Base-by-base conservation (phyloP, 805 yeast species). In the Pichia exigua region DNA sequence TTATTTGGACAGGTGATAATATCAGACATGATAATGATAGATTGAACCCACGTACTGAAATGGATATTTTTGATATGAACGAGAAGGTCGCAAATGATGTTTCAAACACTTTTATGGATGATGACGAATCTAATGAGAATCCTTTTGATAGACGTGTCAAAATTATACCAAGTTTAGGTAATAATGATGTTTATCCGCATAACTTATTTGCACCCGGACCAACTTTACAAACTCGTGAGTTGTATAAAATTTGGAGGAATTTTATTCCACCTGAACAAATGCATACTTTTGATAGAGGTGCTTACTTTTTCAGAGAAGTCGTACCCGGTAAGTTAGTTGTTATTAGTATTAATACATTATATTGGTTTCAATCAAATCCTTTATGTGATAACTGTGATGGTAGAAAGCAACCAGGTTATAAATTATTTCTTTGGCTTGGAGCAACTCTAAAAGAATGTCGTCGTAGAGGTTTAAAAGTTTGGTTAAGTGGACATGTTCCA, bases 1-100 rank as follows among this genome's bases (percentile, higher is more conserved):
- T 88, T 13, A 77, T 88, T 15, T 88, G 96, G 96, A 87, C 96
- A 0, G 96, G 96, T 32, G 96, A 88, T 67, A 88, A 87, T 60
- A 79, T 86, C 45, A 74, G 95, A 51, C 96, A 87, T 65, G 95
- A 87, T 65, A 85, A 83, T 60, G 96, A 87, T 67, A 72, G 95
- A 62, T 63, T 65, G 21, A 68, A 70, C 60, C 96, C 96, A 2
- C 77, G 96, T 70, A 79, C 87, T 1, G 95, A 87, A 61, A 61
- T 62, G 52, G 79, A 82, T 51, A 88, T 88, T 45, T 79, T 87
- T 55, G 83, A 82, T 13, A 75, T 83, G 79, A 87, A 87, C 62
- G 73, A 76, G 55, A 57, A 71, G 27, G 78, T 86, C 11, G 74
- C 88, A 5, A 69, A 71, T 20, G 58, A 73, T 51, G 74, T 87